phyloP scores from a whole-genome alignment of 345 rosid species.

The Hibiscus syriacus region DNA sequence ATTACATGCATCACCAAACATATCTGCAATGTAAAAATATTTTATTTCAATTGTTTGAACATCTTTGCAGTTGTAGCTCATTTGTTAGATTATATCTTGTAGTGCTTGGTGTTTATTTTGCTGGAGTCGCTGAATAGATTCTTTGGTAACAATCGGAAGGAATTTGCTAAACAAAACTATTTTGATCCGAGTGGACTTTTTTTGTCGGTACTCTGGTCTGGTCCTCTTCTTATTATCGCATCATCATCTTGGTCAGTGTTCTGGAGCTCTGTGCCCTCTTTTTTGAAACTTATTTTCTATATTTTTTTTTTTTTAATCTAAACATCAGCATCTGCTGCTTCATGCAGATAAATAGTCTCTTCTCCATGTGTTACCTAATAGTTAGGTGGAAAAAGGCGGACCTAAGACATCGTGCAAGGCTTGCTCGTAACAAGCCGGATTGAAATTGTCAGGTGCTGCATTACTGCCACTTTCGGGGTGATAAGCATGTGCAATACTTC shows the following conservation, averaged over 20 bases:
- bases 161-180: slow-evolving; percentile 85
- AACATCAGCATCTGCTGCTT: background rate
- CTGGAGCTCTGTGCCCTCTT: background rate
- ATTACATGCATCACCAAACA: background rate
- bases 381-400: slow-evolving; percentile 95
- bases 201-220: slow-evolving; percentile 85
- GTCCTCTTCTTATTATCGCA: slow-evolving; percentile 83
- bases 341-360: slow-evolving; percentile 76
- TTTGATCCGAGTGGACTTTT: slow-evolving; percentile 87
- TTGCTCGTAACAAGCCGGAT: slow-evolving; percentile 64
- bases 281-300: background rate
- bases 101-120: slow-evolving; percentile 90
- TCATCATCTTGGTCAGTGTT: slow-evolving; percentile 65
- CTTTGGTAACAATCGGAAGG: slow-evolving; percentile 61
- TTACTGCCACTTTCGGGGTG: background rate
- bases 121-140: slow-evolving; percentile 70
- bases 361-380: slow-evolving; percentile 66
- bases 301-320: background rate
- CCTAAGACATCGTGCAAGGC: slow-evolving; percentile 83
- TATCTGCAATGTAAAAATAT: background rate
- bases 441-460: slow-evolving; percentile 16
- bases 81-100: slow-evolving; percentile 17
- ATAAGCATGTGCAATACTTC: background rate
- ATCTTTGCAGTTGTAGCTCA: background rate
- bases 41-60: background rate